phyloP scores from a whole-genome alignment of 345 rosid genomes.

The Brassica nigra region DNA sequence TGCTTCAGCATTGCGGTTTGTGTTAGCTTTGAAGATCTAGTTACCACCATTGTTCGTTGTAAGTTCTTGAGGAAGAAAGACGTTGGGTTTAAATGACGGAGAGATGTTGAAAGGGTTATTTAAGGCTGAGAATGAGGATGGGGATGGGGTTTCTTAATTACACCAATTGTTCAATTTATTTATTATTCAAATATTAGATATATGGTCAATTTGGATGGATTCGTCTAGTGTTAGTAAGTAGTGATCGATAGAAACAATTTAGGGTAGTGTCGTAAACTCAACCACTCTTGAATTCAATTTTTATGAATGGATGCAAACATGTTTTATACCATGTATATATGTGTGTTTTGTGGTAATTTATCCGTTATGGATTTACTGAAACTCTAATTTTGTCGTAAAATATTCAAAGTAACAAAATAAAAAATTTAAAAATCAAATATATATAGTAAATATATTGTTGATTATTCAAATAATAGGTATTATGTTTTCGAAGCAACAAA shows the following conservation, averaged over 20 bases:
- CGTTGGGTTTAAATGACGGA: conserved; percentile 32
- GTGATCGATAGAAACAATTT: background rate
- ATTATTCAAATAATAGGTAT: too few relatives aligned
- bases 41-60: conserved; percentile 51
- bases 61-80: conserved; percentile 2
- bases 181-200: conserved; percentile 21
- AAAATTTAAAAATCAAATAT: background rate
- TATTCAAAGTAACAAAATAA: background rate
- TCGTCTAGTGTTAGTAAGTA: conserved; percentile 2
- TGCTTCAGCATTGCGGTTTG: conserved; percentile 69
- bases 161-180: conserved; percentile 26
- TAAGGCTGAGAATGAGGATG: conserved; percentile 39
- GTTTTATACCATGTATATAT: background rate
- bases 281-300: conserved; percentile 1
- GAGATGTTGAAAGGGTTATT: conserved; percentile 43
- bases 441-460: too few relatives aligned
- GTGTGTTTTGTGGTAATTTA: conserved; percentile 5
- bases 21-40: conserved; percentile 56
- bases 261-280: conserved; percentile 27
- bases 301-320: conserved; percentile 3
- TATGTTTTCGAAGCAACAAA: too few relatives aligned
- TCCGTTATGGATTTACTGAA: background rate
- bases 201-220: conserved; percentile 26
- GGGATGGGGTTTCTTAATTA: conserved; percentile 17
- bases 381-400: background rate